Percentiles rank a stretch among this genome's conserved stretches.
Evolutionary conservation across 345 rosid genomes (phyloP).

Genomic region (Rhizophora mangle): DNA sequence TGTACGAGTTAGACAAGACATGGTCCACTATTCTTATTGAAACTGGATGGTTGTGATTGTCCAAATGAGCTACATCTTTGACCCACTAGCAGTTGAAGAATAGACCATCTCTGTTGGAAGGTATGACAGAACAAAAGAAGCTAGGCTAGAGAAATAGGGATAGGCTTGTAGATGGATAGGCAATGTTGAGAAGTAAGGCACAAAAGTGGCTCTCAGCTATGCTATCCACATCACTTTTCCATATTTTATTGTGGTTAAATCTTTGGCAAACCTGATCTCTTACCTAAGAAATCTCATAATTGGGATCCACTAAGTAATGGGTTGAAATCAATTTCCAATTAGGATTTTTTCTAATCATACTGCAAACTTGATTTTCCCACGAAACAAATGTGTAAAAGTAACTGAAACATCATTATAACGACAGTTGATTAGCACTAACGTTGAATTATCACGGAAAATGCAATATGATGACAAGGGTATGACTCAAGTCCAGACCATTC

Average conservation of each 20-base stretch:
- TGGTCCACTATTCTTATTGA: conserved; percentile 23
- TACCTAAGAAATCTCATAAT: conserved; percentile 44
- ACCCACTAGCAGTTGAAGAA: conserved; percentile 53
- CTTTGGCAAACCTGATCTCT: conserved; percentile 51
- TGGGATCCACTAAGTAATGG: conserved; percentile 37
- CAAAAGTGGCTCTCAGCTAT: conserved; percentile 38
- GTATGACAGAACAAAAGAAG: neutral
- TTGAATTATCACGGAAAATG: conserved; percentile 25
- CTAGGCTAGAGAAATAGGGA: neutral
- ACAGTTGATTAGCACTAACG: conserved; percentile 44
- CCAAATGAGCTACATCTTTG: conserved; percentile 28
- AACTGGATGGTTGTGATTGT: conserved; percentile 37
- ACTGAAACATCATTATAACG: conserved; percentile 50
- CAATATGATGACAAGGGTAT: conserved; percentile 13
- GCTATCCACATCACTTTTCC: conserved; percentile 47
- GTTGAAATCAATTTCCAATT: conserved; percentile 50
- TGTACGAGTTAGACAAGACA: conserved; percentile 3
- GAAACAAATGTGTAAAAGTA: conserved; percentile 47
- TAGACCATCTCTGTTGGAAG: conserved; percentile 31
- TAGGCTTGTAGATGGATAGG: conserved; percentile 22
- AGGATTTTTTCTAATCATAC: conserved; percentile 42
- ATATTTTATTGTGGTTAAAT: conserved; percentile 32
- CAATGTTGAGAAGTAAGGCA: conserved; percentile 21
- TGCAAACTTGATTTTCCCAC: conserved; percentile 42
- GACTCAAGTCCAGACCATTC: conserved; percentile 7